A percentile compares a stretch with the other conserved stretches of the same genome.
phyloP scores from a whole-genome alignment of 441 rosid genomes.

The Iberis amara region DNA sequence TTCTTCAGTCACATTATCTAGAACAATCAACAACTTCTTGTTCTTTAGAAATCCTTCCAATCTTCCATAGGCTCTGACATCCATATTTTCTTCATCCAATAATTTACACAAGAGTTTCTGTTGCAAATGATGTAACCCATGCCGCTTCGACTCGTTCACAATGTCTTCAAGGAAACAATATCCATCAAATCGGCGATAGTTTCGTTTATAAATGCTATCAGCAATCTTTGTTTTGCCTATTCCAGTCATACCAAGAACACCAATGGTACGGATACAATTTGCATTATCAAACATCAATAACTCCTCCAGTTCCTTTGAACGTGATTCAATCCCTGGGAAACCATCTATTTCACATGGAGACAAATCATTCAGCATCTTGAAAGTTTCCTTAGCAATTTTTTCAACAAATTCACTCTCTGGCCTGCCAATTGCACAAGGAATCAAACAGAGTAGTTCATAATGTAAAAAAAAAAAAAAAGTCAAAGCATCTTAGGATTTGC shows the following conservation, averaged over 20 bases:
- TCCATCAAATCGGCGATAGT: constrained; percentile 11
- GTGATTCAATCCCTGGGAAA: constrained; percentile 26
- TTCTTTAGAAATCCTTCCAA: constrained; percentile 6
- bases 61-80: constrained; percentile 15
- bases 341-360: constrained; percentile 13
- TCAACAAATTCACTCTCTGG: constrained; percentile 28
- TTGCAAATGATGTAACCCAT: not conserved
- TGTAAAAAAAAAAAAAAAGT: constrained; percentile 2
- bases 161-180: constrained; percentile 14
- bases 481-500: not conserved
- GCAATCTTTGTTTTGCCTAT: constrained; percentile 28
- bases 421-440: constrained; percentile 17
- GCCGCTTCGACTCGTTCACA: constrained; percentile 1
- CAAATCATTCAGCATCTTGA: constrained; percentile 16
- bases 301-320: constrained; percentile 14
- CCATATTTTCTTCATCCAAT: constrained; percentile 14
- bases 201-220: not conserved
- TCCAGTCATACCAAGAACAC: constrained; percentile 37
- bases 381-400: constrained; percentile 20
- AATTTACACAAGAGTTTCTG: constrained; percentile 22
- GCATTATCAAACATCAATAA: constrained; percentile 1
- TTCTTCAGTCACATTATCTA: constrained; percentile 27
- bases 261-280: constrained; percentile 17
- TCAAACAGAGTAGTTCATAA: not conserved
- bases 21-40: constrained; percentile 21